These are phyloP conservation scores for Cardamine chenopodiifolia DNA, from an alignment of 345 rosid species.

Conservation along the genomic window DNA sequence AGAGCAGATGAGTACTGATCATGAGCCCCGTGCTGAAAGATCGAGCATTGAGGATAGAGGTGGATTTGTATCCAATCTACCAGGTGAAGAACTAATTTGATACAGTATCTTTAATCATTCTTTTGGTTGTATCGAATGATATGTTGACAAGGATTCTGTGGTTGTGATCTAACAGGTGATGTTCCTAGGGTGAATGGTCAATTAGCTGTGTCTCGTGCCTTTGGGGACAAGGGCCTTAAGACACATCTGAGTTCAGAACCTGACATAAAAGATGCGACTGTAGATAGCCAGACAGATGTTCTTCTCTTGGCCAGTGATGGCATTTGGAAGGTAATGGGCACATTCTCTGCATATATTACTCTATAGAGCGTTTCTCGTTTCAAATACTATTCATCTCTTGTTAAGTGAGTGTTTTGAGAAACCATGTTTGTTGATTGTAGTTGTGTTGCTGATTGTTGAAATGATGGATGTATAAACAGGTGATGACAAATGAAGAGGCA, in stretches of 20 bases:
- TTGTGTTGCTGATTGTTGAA: background rate
- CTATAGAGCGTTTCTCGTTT: background rate
- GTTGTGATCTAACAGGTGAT: conserved; percentile 54
- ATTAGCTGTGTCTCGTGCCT: conserved; percentile 85
- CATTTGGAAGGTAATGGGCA: conserved; percentile 71
- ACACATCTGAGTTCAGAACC: conserved; percentile 85
- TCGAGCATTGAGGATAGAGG: conserved; percentile 76
- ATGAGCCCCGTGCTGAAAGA: conserved; percentile 75
- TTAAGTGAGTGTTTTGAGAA: background rate
- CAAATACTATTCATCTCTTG: background rate
- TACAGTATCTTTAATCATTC: background rate
- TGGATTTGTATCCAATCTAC: conserved; percentile 87
- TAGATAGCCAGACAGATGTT: conserved; percentile 54
- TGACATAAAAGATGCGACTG: conserved; percentile 49
- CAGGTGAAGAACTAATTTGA: conserved; percentile 49
- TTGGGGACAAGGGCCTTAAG: conserved; percentile 82
- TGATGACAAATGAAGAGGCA: conserved; percentile 81
- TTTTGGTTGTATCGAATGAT: background rate
- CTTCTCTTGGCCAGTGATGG: conserved; percentile 80
- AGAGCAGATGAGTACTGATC: conserved; percentile 64
- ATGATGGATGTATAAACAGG: conserved; percentile 45
- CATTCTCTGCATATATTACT: background rate
- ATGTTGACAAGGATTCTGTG: background rate
- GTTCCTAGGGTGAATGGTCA: conserved; percentile 88
- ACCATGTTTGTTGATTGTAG: background rate